Base-by-base conservation (phyloP, 1,139 yeast genomes). In the Fermentozyma sake region DNA sequence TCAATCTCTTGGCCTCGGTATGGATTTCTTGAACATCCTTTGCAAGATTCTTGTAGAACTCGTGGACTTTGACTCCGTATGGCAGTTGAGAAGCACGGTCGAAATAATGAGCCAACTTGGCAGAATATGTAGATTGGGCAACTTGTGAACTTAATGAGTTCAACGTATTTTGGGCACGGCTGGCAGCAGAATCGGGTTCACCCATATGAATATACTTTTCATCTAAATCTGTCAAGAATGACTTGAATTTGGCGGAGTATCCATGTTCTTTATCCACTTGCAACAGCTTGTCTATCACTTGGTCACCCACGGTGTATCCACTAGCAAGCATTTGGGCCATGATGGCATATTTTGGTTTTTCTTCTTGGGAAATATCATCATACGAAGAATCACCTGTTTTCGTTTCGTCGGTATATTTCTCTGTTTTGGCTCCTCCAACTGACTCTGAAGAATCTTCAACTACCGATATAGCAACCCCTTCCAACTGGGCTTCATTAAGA, bases 281-380 rank as follows among this genome's bases (percentile, higher is more conserved):
- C 31, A 79, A 61, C 11, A 82, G 76, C 47, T 70, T 70, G 32
- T 72, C 68, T 30, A 82, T 63, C 25, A 81, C 62, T 33, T 68
- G 59, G 50, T 83, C 93, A 27, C 81, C 69, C 22, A 83, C 52
- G 14, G 66, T 69, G 50, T 82, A 83, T 4, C 94, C 94, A 16
- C 75, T 73, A 17, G 87, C 70, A 38, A 83, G 64, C 43, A 80
- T 71, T 54, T 83, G 91, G 1, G 93, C 91, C 59, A 81, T 62
- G 33, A 83, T 76, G 14, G 86, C 77, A 35, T 78, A 60, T 48
- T 81, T 80, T 32, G 94, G 94, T 58, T 83, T 83, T 40, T 74
- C 76, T 46, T 83, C 94, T 53, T 83, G 94, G 3, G 67, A 59
- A 32, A 81, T 72, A 43, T 80, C 87, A 35, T 63, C 68, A 31